Evolutionary conservation across 2,329 filamentous ascomycete genomes (phyloP), one percentile per base, ranked within the genome.

Genomic region (Aphanocladium album): DNA sequence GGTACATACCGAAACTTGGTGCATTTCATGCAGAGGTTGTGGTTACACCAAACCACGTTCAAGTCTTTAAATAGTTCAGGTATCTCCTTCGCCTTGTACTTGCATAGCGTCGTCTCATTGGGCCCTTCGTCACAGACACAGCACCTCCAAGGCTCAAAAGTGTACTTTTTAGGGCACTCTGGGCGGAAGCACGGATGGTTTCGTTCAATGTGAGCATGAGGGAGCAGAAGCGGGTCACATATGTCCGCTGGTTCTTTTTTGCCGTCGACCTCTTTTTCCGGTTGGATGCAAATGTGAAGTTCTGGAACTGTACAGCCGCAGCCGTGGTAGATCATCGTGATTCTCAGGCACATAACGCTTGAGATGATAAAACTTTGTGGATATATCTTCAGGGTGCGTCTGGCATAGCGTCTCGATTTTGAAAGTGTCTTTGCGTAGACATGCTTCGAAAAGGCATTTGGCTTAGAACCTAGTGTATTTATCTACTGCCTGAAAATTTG

Each of bases 21-120:
- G 33, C 55, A 57, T 5, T 57, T 57, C 45, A 41, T 57, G 45
- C 55, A 57, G 4, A 57, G 21, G 11, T 50, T 50, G 23, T 57
- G 55, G 21, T 41, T 27, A n/a, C 55, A 57, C 7, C 23, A 16
- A 2, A n/a, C 17, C 1, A 14, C 54, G n/a, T 57, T 33, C 2
- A 21, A 30, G 1, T 50, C 46, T 16, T 50, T 17, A 41, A 17
- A 50, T 4, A 50, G 37, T 4, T 50, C 45, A 14, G 45, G 45
- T 41, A 39, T 3, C 2, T 50, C 12, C 23, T 50, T 43, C 3
- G 46, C 11, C 23, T 39, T 41, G 23, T 19, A 50, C 33, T 50
- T 50, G 45, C 55, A 57, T 11, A 50, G 23, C 12, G 45, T 49
- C 35, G 33, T 50, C 5, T 57, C 46, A 21, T 57, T 57, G 1